Evolutionary conservation across 257 asterid species (phyloP).

Genomic region (Petunia axillaris): DNA sequence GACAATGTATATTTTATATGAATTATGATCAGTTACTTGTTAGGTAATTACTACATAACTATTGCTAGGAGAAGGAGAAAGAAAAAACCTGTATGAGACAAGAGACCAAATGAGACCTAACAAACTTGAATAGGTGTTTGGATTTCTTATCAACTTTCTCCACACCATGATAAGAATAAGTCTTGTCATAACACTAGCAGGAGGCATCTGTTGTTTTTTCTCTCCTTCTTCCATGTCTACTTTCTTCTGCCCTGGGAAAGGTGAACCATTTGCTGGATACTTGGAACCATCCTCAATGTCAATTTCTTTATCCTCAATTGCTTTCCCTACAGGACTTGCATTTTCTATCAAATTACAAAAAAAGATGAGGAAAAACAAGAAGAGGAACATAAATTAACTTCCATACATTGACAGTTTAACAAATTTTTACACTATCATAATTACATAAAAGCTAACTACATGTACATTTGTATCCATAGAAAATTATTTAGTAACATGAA

Average conservation of each 20-base stretch:
- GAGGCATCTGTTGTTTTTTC: slow-evolving; percentile 85
- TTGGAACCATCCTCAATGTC: slow-evolving; percentile 60
- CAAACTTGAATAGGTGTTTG: slow-evolving; percentile 89
- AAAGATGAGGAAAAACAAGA: background rate
- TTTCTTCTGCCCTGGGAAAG: slow-evolving; percentile 63
- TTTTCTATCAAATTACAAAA: slow-evolving; percentile 40
- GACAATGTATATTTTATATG: too few species aligned
- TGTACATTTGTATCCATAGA: too few species aligned
- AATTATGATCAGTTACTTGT: too few species aligned
- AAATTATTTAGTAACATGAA: background rate
- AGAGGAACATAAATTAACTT: background rate
- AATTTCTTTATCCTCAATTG: slow-evolving; percentile 59
- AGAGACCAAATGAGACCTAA: slow-evolving; percentile 90
- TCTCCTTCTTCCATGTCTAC: slow-evolving; percentile 55
- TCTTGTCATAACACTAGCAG: slow-evolving; percentile 93
- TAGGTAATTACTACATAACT: too few species aligned
- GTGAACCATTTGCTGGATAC: slow-evolving; percentile 50
- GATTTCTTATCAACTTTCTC: slow-evolving; percentile 93
- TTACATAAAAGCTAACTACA: background rate
- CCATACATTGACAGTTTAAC: too few species aligned
- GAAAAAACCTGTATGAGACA: slow-evolving; percentile 66
- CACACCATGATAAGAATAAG: slow-evolving; percentile 92
- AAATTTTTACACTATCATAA: too few species aligned
- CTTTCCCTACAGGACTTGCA: slow-evolving; percentile 51
- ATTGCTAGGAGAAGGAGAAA: background rate